These are phyloP conservation scores for Lunularia cruciata DNA, from an alignment of 225 moss, liverwort and hornwort species.

Conservation along the genomic window DNA sequence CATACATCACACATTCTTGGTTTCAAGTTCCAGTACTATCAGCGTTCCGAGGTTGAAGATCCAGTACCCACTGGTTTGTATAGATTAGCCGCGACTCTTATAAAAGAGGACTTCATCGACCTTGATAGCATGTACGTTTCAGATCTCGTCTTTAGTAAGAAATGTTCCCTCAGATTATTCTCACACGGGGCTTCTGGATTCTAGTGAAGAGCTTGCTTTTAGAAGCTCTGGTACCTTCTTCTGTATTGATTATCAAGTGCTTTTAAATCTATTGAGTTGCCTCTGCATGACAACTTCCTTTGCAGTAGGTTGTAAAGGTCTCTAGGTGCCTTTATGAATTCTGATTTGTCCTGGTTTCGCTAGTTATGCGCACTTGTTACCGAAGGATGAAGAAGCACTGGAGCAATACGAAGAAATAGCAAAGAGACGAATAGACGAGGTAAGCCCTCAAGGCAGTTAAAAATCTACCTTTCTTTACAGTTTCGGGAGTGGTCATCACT, in stretches of 20 bases:
- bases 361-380: slow-evolving; percentile 90
- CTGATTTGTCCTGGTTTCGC: not conserved
- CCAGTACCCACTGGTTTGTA: slow-evolving; percentile 92
- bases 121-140: slow-evolving; percentile 89
- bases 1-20: slow-evolving; percentile 99
- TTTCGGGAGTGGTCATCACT: not conserved
- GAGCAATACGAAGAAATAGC: slow-evolving; percentile 89
- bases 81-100: slow-evolving; percentile 96
- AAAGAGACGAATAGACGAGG: slow-evolving; percentile 95
- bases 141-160: not conserved
- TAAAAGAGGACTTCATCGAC: slow-evolving; percentile 98
- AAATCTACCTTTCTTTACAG: not conserved
- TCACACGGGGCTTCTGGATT: too few relatives aligned
- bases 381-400: slow-evolving; percentile 89
- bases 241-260: too few relatives aligned
- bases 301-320: too few relatives aligned
- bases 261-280: too few relatives aligned
- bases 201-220: too few relatives aligned
- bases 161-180: too few relatives aligned
- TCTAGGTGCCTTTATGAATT: too few relatives aligned
- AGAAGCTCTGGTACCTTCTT: too few relatives aligned
- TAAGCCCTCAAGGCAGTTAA: not conserved
- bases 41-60: slow-evolving; percentile 89
- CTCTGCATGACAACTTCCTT: too few relatives aligned
- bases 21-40: slow-evolving; percentile 98